Base-by-base conservation (phyloP, 108 stramenopile species). In the Cyclotella distinguenda region DNA sequence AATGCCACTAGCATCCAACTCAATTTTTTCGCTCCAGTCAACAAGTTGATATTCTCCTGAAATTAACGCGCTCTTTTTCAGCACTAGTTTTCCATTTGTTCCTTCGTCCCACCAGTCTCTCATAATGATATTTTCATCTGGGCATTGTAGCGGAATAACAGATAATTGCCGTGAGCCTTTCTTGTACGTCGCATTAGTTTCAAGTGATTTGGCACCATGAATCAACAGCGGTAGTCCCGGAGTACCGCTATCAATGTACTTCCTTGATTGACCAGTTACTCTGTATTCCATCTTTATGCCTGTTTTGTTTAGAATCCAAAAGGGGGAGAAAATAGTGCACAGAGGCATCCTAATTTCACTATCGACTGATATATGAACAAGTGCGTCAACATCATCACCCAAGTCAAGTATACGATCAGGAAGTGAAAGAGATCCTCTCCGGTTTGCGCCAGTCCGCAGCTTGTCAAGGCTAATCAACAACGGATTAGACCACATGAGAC, bases 161-260 rank as follows among this genome's bases (percentile, higher is more conserved):
- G 35, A 44, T 40, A 73, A 50, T 38, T 66, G 30, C 40, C 57
- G 56, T 16, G 43, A 51, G n/a, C n/a, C 43, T 19, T 64, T 64
- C 49, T 65, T 55, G 32, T 55, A 61, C 4, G 44, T 26, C 35
- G 30, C 19, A 44, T 71, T 70, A 7, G 60, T 46, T 5, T 34
- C 31, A 19, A 42, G 39, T 22, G 56, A 49, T 51, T 72, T 72
- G 1, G 28, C 47, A 30, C 57, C 40, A 30, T 59, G 55, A 32
- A 66, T 36, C 72, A 73, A 66, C 10, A 73, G 31, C 11, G 72
- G 72, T 16, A 66, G 59, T 0, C 72, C 72, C 32, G 65, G 65
- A 27, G 6, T 21, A 12, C 72, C 72, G 31, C 47, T 26, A 59
- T 73, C 72, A 15, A 59, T 13, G n/a, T 59, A 66, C 2, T 19